These are phyloP conservation scores for Diplosphaera chodatii DNA, from an alignment of 139 green algal species.

Conservation along the genomic window DNA sequence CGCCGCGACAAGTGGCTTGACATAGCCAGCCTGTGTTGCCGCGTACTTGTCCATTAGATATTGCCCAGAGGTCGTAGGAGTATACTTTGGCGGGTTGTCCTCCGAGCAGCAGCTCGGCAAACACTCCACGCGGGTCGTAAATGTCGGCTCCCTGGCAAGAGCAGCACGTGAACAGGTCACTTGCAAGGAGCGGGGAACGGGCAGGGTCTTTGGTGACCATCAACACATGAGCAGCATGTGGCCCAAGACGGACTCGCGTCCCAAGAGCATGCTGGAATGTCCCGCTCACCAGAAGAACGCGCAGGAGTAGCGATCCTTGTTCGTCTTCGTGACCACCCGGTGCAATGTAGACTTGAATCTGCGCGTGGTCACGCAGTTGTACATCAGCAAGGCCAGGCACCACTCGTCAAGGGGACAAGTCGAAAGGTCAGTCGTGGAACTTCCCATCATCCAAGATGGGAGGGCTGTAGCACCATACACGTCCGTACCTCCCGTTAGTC, in stretches of 20 bases:
- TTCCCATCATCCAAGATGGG: no score
- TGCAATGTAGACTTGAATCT: conserved; percentile 75
- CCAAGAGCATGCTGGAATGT: no score
- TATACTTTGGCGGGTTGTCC: conserved; percentile 38
- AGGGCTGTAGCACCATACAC: no score
- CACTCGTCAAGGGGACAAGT: no score
- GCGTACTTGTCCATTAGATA: conserved; percentile 54
- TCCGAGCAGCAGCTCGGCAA: conserved; percentile 44
- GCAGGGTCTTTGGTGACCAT: no score
- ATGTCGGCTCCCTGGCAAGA: neutral
- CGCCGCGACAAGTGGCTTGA: neutral
- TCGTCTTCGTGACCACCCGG: conserved; percentile 62
- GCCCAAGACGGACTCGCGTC: no score
- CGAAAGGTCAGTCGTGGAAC: no score
- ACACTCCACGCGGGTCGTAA: conserved; percentile 40
- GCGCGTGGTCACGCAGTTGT: no score
- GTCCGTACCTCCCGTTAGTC: conserved; percentile 39
- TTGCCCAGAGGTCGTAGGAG: conserved; percentile 58
- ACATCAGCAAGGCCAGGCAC: no score
- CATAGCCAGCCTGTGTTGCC: neutral
- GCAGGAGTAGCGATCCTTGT: conserved; percentile 62
- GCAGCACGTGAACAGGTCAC: conserved; percentile 5
- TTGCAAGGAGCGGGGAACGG: no score
- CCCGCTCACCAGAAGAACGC: conserved; percentile 85
- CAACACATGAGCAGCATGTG: no score